A percentile compares a stretch with the other conserved stretches of the same genome.
These are phyloP conservation scores for Aureobasidium zeae DNA, from an alignment of 2,329 filamentous ascomycete genomes.

Conservation along the genomic window DNA sequence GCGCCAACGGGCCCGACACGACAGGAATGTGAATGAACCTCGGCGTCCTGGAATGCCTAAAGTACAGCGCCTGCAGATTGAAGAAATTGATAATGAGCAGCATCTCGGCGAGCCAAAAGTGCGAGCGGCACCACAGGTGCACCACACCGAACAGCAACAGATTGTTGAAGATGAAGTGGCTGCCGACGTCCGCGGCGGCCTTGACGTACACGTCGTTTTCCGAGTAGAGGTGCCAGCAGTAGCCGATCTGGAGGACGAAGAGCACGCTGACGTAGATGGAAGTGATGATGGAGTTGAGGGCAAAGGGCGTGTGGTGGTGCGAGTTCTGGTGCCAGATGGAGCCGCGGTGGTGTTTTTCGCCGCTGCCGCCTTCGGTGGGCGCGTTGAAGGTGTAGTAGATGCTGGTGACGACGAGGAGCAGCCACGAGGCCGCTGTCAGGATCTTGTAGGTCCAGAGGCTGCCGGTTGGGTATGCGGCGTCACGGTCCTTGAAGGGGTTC, in stretches of 20 bases:
- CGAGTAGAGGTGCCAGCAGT: conserved; percentile 68
- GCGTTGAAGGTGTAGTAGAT: conserved; percentile 63
- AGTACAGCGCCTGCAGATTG: conserved; percentile 71
- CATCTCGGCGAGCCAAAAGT: conserved; percentile 68
- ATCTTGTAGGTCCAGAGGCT: conserved; percentile 66
- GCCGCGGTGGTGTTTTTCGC: conserved; percentile 38
- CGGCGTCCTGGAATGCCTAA: conserved; percentile 54
- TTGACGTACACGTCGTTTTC: conserved; percentile 53
- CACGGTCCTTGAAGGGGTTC: conserved; percentile 68
- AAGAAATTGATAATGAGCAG: conserved; percentile 72
- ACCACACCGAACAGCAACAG: conserved; percentile 73
- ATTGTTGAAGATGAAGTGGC: conserved; percentile 81
- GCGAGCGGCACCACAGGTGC: conserved; percentile 67
- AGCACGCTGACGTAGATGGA: conserved; percentile 72
- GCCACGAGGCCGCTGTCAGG: conserved; percentile 64
- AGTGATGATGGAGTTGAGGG: conserved; percentile 54
- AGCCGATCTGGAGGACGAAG: conserved; percentile 65
- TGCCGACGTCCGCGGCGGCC: conserved; percentile 65
- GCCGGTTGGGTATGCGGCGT: conserved; percentile 52
- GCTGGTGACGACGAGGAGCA: conserved; percentile 60
- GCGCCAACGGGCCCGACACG: conserved; percentile 69
- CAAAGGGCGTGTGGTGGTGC: conserved; percentile 60
- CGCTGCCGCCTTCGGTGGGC: conserved; percentile 58
- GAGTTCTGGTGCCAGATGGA: conserved; percentile 70
- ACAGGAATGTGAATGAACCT: conserved; percentile 67